Base-by-base conservation (phyloP, 345 rosid species). In the Eucalyptus viminalis region DNA sequence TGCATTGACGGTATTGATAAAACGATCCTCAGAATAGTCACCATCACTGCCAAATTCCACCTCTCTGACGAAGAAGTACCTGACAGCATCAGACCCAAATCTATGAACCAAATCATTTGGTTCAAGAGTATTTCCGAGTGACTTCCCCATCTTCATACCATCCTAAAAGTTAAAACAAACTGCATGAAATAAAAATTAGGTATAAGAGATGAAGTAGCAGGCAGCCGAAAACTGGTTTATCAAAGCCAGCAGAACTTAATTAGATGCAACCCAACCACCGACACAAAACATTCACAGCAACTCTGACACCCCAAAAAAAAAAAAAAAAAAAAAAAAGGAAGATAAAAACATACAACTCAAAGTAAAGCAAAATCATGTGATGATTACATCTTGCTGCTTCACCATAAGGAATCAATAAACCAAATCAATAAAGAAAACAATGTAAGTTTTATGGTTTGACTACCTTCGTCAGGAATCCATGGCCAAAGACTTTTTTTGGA, bases 101-200 rank as follows among this genome's bases (percentile, higher is more conserved):
- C 90, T 97, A 58, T 90, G 91, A 92, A 96, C 97, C 93, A 97
- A 88, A 86, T 96, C 96, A 88, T 93, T 94, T 25, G 99, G 99
- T 89, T 97, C 99, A 86, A 96, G 90, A 21, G 99, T 96, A 86
- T 97, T 97, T 53, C 99, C 99, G 54, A 97, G 92, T 7, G 99
- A 96, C 91, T 97, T 97, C 76, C 99, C 99, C 99, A 97, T 97
- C 97, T 97, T 96, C 98, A 95, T 91, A 87, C 99, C 99, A 90
- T 97, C 99, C 99, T 97, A 93, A 86, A 91, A 92, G 92, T 93
- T 62, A 93, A 94, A 90, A 94, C 90, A 91, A 88, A 92, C 95
- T 89, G 95, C 95, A 93, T 93, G 92, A 93, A 92, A 91, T 92
- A 45, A 93, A 93, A 92, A 92, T 91, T 65, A 88, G 91, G 87